Evolutionary conservation across 176 grass and related monocot species (phyloP).

Genomic region (Eragrostis nindensis): DNA sequence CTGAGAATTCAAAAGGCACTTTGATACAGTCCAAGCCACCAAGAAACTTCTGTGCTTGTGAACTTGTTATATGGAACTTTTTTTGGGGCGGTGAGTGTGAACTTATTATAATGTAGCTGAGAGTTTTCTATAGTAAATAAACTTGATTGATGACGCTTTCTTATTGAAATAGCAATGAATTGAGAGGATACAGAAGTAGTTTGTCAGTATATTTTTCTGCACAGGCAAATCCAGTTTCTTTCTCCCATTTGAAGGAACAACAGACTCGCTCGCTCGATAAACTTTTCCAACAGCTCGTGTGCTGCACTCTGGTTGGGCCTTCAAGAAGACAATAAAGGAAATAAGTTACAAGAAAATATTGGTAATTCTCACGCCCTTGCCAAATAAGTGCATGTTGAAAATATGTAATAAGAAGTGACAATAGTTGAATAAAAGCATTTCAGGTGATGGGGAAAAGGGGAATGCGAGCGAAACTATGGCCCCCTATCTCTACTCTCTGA

Average conservation of each 20-base stretch:
- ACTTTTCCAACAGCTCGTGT: slow-evolving; percentile 43
- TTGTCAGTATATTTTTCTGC: slow-evolving; percentile 92
- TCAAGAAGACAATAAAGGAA: slow-evolving; percentile 44
- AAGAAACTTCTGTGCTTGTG: slow-evolving; percentile 3
- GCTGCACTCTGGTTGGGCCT: slow-evolving; percentile 48
- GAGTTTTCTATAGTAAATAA: slow-evolving; percentile 32
- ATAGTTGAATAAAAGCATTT: slow-evolving; percentile 6
- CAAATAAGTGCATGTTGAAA: slow-evolving; percentile 7
- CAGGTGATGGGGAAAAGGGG: neutral
- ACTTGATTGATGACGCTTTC: slow-evolving; percentile 23
- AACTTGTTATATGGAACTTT: neutral
- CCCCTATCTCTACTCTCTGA: slow-evolving; percentile 8
- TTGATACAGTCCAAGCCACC: slow-evolving; percentile 3
- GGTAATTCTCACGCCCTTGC: slow-evolving; percentile 5
- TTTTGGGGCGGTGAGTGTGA: too few relatives aligned
- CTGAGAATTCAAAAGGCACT: neutral
- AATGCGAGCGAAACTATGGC: neutral
- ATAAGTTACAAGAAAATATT: slow-evolving; percentile 6
- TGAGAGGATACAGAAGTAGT: slow-evolving; percentile 98
- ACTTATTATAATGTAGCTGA: neutral
- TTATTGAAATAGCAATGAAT: slow-evolving; percentile 26
- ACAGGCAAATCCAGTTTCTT: slow-evolving; percentile 84
- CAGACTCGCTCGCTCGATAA: slow-evolving; percentile 48
- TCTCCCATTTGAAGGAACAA: slow-evolving; percentile 52
- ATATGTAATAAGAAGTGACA: neutral